Conservation (phyloP, 106 monocot species). For the Allium sativum region DNA sequence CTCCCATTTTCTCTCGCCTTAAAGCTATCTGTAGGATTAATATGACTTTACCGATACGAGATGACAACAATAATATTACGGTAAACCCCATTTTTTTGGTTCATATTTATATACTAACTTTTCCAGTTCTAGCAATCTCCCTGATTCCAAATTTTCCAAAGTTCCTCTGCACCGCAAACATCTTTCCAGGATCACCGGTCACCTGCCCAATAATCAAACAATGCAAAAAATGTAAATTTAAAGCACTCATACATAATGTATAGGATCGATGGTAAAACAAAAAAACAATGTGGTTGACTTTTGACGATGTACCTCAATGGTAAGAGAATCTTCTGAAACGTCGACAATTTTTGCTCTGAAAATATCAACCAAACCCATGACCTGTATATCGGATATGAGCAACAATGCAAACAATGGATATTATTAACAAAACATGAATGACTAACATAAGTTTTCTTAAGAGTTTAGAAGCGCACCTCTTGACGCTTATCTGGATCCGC, state of each 20-base stretch:
- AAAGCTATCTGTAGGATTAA: slow-evolving; percentile 63
- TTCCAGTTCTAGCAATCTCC: slow-evolving; percentile 97
- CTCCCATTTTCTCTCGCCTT: slow-evolving; percentile 85
- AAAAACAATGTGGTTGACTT: not conserved
- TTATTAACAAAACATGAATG: too few relatives aligned
- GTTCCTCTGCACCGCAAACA: slow-evolving; percentile 65
- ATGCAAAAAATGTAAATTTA: too few relatives aligned
- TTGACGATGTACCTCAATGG: slow-evolving; percentile 51
- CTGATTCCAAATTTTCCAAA: slow-evolving; percentile 82
- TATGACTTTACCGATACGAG: not conserved
- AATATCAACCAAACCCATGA: slow-evolving; percentile 83
- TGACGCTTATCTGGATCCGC: slow-evolving; percentile 54
- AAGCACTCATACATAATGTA: too few relatives aligned
- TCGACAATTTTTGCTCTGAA: slow-evolving; percentile 96
- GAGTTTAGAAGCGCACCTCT: slow-evolving; percentile 39
- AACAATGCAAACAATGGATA: not conserved
- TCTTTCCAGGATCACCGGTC: slow-evolving; percentile 97
- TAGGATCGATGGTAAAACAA: slow-evolving; percentile 7
- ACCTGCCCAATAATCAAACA: slow-evolving; percentile 27
- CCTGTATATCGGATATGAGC: slow-evolving; percentile 34
- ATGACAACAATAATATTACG: not conserved
- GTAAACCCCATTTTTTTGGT: not conserved
- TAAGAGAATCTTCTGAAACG: slow-evolving; percentile 73
- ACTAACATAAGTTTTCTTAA: too few relatives aligned
- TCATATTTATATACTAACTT: slow-evolving; percentile 31